A percentile compares a stretch with the other conserved stretches of the same genome.
Evolutionary conservation across 2,329 filamentous ascomycete genomes (phyloP).

Genomic region (Penicillium sp.): DNA sequence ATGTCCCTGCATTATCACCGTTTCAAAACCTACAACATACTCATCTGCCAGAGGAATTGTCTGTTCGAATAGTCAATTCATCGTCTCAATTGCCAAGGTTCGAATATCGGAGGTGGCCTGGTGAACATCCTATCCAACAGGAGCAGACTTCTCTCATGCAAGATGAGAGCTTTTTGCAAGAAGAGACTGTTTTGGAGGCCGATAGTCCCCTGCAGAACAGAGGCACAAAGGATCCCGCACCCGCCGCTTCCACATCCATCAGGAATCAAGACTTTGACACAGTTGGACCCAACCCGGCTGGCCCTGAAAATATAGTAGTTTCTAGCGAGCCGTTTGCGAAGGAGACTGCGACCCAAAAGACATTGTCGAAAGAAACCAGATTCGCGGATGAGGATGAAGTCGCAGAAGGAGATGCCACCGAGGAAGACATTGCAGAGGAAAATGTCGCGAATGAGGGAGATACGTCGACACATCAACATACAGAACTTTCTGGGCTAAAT

Average conservation of each 20-base stretch:
- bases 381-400: constrained; percentile 16
- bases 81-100: constrained; percentile 42
- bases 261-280: neutral
- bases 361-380: constrained; percentile 17
- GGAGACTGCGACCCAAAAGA: neutral
- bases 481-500: constrained; percentile 6
- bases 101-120: constrained; percentile 35
- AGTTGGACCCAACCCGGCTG: neutral
- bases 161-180: constrained; percentile 8
- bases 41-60: constrained; percentile 15
- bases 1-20: neutral
- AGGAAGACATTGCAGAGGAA: neutral
- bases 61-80: constrained; percentile 34
- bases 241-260: neutral
- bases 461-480: constrained; percentile 5
- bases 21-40: neutral
- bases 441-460: constrained; percentile 1
- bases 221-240: neutral
- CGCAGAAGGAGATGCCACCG: constrained; percentile 5
- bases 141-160: constrained; percentile 5
- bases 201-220: neutral
- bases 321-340: neutral
- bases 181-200: constrained; percentile 7
- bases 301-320: neutral
- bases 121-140: constrained; percentile 6